A percentile compares a stretch with the other conserved stretches of the same genome.
Conservation (phyloP, 1,284 basidiomycete species). For the Ganoderma leucocontextum region DNA sequence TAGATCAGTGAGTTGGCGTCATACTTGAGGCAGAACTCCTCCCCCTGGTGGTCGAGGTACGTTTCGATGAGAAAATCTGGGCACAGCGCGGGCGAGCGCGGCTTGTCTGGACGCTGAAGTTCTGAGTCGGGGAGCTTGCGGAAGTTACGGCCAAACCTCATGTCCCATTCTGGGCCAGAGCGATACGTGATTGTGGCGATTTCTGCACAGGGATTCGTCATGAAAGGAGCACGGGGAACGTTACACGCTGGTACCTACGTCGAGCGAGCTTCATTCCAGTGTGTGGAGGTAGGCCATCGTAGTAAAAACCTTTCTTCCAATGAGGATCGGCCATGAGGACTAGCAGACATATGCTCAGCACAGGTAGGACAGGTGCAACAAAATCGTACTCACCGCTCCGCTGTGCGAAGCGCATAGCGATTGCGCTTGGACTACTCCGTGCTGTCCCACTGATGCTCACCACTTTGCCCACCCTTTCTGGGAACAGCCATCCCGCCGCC, state of each 20-base stretch:
- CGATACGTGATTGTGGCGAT: slow-evolving; percentile 99
- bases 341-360: slow-evolving; percentile 42
- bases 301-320: slow-evolving; percentile 99
- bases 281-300: slow-evolving; percentile 93
- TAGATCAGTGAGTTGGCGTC: slow-evolving; percentile 99
- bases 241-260: slow-evolving; percentile 61
- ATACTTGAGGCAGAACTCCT: slow-evolving; percentile 98
- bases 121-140: slow-evolving; percentile 50
- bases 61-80: slow-evolving; percentile 99
- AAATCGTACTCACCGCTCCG: slow-evolving; percentile 75
- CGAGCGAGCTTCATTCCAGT: slow-evolving; percentile 98
- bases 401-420: slow-evolving; percentile 97
- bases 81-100: slow-evolving; percentile 80
- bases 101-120: slow-evolving; percentile 41
- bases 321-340: slow-evolving; percentile 99
- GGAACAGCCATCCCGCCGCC: slow-evolving; percentile 94
- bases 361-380: slow-evolving; percentile 8
- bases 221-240: slow-evolving; percentile 3
- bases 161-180: slow-evolving; percentile 99
- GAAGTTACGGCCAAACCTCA: slow-evolving; percentile 89
- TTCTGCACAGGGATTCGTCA: slow-evolving; percentile 57
- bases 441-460: slow-evolving; percentile 96
- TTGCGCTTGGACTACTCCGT: slow-evolving; percentile 88
- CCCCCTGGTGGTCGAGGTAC: slow-evolving; percentile 98
- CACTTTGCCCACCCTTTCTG: slow-evolving; percentile 87